Base-by-base conservation (phyloP, 345 rosid species). In the Syzygium jambos region DNA sequence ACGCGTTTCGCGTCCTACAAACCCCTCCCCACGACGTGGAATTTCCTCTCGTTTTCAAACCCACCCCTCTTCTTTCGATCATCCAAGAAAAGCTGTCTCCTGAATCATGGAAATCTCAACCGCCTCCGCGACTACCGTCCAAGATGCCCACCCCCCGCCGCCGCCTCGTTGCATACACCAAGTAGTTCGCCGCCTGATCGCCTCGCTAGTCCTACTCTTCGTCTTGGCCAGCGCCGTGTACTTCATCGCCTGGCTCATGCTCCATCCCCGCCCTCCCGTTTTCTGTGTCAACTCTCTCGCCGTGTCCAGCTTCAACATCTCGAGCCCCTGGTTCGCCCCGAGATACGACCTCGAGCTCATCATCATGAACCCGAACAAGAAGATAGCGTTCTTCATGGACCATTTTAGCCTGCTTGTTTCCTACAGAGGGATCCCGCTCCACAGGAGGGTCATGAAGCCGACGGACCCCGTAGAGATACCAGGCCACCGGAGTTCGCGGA, bases 251-350 rank as follows among this genome's bases (percentile, higher is more conserved):
- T 90, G 93, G 91, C 84, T 84, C 57, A 78, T 86, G 61, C 68
- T 90, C 52, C 87, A 68, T 55, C 91, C 92, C n/a, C 77, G 16
- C 4, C 53, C 65, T 41, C 93, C 93, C 2, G 68, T 83, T 51
- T 53, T 92, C 78, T 9, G 41, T 8, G 85, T 86, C 86, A 19
- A 51, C 21, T 90, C 91, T 27, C 61, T 89, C 78, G 78, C 89
- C 84, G 3, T 87, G 5, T 90, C 91, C 73, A 88, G 87, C 87
- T 63, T 87, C 57, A 86, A 85, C 38, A 30, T 77, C 51, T 89
- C 77, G 9, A 19, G n/a, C 55, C 52, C 90, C 8, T 29, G 30
- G 34, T 49, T 55, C 13, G 4, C 19, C 30, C 90, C 88, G 17
- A 57, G 23, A 30, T 90, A 88, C 49, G 52, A 43, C 43, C 5